A percentile compares a stretch with the other conserved stretches of the same genome.
phyloP scores from a whole-genome alignment of 176 grass and related monocot genomes.

The Raddia guianensis region DNA sequence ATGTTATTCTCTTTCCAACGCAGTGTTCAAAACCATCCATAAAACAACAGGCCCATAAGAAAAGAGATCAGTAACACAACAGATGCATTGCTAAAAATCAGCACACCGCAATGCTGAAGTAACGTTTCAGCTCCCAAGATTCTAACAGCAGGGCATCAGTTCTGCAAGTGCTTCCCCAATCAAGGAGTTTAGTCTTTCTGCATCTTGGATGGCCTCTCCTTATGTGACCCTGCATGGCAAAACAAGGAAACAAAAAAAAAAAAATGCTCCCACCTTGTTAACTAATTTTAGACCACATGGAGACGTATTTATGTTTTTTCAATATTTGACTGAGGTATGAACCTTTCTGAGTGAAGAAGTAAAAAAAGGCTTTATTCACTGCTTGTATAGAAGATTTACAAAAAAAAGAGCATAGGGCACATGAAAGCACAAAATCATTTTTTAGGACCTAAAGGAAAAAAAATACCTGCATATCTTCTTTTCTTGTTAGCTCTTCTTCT shows the following conservation, averaged over 20 bases:
- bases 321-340: neutral
- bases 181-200: conserved; percentile 36
- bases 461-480: conserved; percentile 78
- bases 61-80: neutral
- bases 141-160: neutral
- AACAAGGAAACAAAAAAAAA: neutral
- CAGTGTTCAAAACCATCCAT: neutral
- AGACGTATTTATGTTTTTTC: neutral
- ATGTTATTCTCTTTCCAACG: neutral
- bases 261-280: neutral
- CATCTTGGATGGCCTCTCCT: conserved; percentile 51
- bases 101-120: neutral
- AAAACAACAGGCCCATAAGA: neutral
- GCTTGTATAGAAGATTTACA: neutral
- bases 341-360: neutral
- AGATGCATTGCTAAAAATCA: neutral
- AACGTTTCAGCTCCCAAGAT: neutral
- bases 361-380: neutral
- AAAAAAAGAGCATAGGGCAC: neutral
- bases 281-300: neutral
- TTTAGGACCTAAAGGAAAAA: neutral
- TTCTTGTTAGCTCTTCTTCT: conserved; percentile 42
- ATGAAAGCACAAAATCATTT: neutral
- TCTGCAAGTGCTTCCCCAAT: neutral
- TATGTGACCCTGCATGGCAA: conserved; percentile 46